A percentile compares a stretch with the other conserved stretches of the same genome.
phyloP scores from a whole-genome alignment of 1,139 yeast genomes.

The Wickerhamomyces sp. region DNA sequence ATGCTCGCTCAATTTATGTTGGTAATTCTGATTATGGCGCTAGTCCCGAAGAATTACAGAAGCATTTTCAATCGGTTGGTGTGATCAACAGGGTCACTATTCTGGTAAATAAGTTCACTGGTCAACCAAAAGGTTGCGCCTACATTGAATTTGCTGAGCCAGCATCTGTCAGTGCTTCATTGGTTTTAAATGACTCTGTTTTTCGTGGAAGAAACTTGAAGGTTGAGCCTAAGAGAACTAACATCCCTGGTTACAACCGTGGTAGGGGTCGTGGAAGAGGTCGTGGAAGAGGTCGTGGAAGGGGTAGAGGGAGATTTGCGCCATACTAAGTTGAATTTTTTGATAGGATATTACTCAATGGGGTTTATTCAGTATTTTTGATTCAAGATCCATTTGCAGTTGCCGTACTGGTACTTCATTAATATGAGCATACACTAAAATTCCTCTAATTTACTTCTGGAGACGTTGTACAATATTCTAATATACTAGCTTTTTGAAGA shows the following conservation, averaged over 20 bases:
- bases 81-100: conserved; percentile 81
- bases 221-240: conserved; percentile 74
- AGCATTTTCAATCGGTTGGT: conserved; percentile 72
- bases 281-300: conserved; percentile 36
- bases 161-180: conserved; percentile 58
- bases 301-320: conserved; percentile 32
- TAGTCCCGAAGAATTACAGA: conserved; percentile 77
- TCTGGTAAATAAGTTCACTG: conserved; percentile 62
- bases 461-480: too few species aligned
- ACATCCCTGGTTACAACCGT: conserved; percentile 60
- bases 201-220: conserved; percentile 67
- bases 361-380: too few species aligned
- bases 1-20: conserved; percentile 76
- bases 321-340: conserved; percentile 29
- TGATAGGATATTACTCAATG: too few species aligned
- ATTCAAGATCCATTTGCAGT: too few species aligned
- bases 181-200: conserved; percentile 58
- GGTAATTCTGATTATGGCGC: conserved; percentile 83
- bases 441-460: too few species aligned
- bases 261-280: conserved; percentile 46
- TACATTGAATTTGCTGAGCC: conserved; percentile 73
- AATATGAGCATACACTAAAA: too few species aligned
- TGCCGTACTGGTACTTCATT: too few species aligned
- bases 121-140: conserved; percentile 83
- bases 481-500: too few species aligned